Base-by-base conservation (phyloP, 2,329 filamentous ascomycete genomes). In the Colletotrichum aenigma region DNA sequence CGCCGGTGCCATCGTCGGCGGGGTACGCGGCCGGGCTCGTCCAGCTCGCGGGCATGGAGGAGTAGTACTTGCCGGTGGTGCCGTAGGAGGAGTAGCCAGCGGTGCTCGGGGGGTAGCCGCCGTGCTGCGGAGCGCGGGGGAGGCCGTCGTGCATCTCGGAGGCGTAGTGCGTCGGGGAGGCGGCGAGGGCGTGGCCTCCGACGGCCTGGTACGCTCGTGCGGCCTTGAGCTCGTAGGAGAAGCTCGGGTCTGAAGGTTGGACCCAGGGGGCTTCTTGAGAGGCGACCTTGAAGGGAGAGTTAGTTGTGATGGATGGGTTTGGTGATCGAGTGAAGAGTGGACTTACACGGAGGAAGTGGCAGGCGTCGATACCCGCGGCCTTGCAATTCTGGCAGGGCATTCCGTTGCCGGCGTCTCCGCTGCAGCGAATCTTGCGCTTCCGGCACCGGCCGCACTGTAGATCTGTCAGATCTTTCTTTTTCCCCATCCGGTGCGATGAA, bases 341-440 rank as follows among this genome's bases (percentile, higher is more conserved):
- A 80, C 85, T 82, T 88, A 98, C 96, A 84, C 96, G 91, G 77
- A 97, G 87, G 81, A 98, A 98, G 73, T 93, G 91, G 82, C 96
- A 98, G 7, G 89, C 87, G 26, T 93, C 91, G 30, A 90, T 87
- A 15, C 94, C 94, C 68, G 96, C 93, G 76, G 89, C 92, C 80
- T 92, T 94, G 87, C 96, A 98, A 83, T 96, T 98, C 13, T 90
- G 88, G 84, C 96, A 98, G n/a, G 93, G 92, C 52, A 88, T 86
- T n/a, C 94, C 94, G 80, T 93, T 91, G 36, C 94, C 94, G 38
- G 90, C 88, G 82, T 98, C 95, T 58, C 96, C 96, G 81, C 94
- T 98, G 86, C 96, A 98, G 79, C 95, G 94, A 80, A 98, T 98
- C 88, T 98, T 98, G 75, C 96, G 92, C 86, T 96, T 96, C 76